Percentiles rank a stretch among this genome's conserved stretches.
Conservation (phyloP, 352 stramenopile genomes). For the Phytophthora rubi region DNA sequence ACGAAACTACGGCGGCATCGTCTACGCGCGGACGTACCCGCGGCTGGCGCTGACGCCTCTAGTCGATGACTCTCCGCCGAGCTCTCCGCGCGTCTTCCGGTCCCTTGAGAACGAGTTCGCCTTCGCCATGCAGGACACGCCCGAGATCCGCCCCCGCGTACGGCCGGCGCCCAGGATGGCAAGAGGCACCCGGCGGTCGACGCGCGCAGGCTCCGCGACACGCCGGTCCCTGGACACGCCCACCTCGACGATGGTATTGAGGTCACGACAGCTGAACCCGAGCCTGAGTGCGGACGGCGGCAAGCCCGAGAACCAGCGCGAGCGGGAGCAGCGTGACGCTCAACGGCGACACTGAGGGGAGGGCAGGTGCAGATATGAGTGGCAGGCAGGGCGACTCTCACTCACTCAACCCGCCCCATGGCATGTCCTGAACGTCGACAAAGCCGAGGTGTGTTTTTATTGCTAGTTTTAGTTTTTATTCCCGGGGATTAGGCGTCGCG, state of each 20-base stretch:
- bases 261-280: slow-evolving; percentile 61
- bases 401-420: slow-evolving; percentile 10
- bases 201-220: slow-evolving; percentile 39
- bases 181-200: slow-evolving; percentile 45
- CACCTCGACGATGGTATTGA: slow-evolving; percentile 66
- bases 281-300: slow-evolving; percentile 36
- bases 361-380: slow-evolving; percentile 19
- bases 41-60: slow-evolving; percentile 45
- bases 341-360: slow-evolving; percentile 38
- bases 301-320: slow-evolving; percentile 47
- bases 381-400: slow-evolving; percentile 6
- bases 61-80: slow-evolving; percentile 44
- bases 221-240: slow-evolving; percentile 54
- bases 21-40: slow-evolving; percentile 41
- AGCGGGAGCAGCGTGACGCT: slow-evolving; percentile 50
- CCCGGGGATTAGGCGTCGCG: slow-evolving; percentile 29
- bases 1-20: slow-evolving; percentile 32
- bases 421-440: not conserved
- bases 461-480: slow-evolving; percentile 48
- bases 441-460: slow-evolving; percentile 35
- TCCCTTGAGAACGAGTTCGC: slow-evolving; percentile 74
- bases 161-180: slow-evolving; percentile 59
- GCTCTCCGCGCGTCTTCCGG: slow-evolving; percentile 54
- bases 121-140: slow-evolving; percentile 62
- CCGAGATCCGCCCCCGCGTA: slow-evolving; percentile 48